phyloP scores from a whole-genome alignment of 2,329 filamentous ascomycete genomes.

The Fusarium pseudocircinatum region DNA sequence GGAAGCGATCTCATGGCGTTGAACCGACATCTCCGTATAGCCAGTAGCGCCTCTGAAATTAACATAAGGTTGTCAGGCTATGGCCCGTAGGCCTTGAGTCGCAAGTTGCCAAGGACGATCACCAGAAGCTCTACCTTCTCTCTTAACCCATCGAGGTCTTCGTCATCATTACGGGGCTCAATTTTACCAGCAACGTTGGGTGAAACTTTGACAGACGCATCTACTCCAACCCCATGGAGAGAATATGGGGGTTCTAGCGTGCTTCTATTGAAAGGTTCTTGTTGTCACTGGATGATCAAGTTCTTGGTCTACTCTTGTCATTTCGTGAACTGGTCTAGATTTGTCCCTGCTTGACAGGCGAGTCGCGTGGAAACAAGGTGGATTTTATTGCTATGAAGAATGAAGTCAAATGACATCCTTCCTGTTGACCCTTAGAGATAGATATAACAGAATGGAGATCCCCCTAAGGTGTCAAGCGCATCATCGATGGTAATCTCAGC shows the following conservation, averaged over 20 bases:
- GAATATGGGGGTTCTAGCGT: background rate
- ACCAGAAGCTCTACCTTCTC: background rate
- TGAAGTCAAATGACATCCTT: too few relatives aligned
- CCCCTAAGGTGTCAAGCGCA: background rate
- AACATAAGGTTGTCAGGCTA: background rate
- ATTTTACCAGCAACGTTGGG: background rate
- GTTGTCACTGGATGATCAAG: background rate
- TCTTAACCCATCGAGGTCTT: background rate
- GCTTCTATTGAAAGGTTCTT: accelerated
- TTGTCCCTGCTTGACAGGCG: too few relatives aligned
- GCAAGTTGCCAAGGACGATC: background rate
- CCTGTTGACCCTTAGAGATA: background rate
- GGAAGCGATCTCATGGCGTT: background rate
- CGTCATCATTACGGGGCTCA: accelerated
- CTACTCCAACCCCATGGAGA: background rate
- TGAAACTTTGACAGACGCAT: background rate
- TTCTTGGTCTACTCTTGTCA: accelerated
- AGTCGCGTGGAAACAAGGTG: background rate
- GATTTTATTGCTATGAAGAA: too few relatives aligned
- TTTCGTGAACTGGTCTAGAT: background rate
- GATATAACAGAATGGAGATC: background rate
- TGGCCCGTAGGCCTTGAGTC: accelerated
- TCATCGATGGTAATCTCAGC: background rate
- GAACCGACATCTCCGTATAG: background rate
- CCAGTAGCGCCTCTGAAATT: background rate